Percentiles rank a stretch among this genome's conserved stretches.
phyloP scores from a whole-genome alignment of 805 yeast genomes.

The Candida golubevii region DNA sequence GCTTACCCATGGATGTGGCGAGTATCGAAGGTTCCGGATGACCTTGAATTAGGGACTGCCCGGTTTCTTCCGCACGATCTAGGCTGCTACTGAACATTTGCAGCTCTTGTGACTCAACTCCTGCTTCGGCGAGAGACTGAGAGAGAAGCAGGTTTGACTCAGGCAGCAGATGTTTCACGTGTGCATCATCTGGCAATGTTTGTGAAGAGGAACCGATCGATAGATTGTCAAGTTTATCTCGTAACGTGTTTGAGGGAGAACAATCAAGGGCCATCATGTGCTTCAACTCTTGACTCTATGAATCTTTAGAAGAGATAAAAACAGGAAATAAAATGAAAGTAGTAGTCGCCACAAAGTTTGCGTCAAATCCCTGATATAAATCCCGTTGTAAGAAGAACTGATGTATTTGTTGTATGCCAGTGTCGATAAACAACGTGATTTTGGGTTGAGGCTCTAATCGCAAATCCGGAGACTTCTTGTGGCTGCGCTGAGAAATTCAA shows the following conservation, averaged over 20 bases:
- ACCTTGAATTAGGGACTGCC: constrained; percentile 22
- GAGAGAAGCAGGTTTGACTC: constrained; percentile 23
- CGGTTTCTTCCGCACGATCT: not conserved
- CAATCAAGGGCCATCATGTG: constrained; percentile 8
- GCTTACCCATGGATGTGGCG: constrained; percentile 42
- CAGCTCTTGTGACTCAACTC: not conserved
- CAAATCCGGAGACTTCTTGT: too few species aligned
- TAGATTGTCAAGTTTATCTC: constrained; percentile 17
- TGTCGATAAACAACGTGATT: too few species aligned
- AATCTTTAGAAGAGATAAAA: not conserved
- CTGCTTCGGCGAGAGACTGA: constrained; percentile 25
- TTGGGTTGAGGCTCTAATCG: too few species aligned
- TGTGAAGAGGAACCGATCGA: constrained; percentile 10
- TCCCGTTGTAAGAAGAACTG: too few species aligned
- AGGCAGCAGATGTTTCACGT: constrained; percentile 8
- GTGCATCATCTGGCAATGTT: not conserved
- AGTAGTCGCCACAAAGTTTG: not conserved
- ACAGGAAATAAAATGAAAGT: not conserved
- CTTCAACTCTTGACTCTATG: too few species aligned
- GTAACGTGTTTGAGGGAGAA: constrained; percentile 14
- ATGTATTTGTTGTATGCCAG: too few species aligned
- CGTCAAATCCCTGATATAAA: too few species aligned
- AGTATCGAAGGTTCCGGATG: constrained; percentile 44
- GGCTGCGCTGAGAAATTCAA: too few species aligned
- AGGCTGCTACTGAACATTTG: not conserved